phyloP scores from a whole-genome alignment of 176 grass and related monocot species.

The Calamus simplicifolius region DNA sequence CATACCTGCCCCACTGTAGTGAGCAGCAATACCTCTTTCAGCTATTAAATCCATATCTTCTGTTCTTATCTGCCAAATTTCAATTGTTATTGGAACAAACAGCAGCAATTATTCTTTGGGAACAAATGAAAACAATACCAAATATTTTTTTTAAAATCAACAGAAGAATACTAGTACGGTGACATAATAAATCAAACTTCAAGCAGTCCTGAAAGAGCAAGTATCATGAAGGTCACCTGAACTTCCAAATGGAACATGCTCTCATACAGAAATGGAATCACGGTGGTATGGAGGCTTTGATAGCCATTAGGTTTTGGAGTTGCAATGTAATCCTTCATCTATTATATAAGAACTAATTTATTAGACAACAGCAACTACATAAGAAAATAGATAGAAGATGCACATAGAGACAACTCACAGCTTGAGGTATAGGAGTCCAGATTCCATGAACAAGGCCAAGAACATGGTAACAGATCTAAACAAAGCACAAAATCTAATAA shows the following conservation, averaged over 20 bases:
- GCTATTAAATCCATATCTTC: conserved; percentile 98
- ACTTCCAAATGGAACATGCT: conserved; percentile 98
- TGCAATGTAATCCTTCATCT: conserved; percentile 99
- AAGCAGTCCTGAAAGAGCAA: neutral
- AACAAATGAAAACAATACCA: too few relatives aligned
- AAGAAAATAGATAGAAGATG: neutral
- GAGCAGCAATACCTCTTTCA: conserved; percentile 96
- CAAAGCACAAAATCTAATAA: conserved; percentile 21
- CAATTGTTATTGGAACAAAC: too few relatives aligned
- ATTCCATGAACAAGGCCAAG: conserved; percentile 98
- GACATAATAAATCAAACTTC: neutral
- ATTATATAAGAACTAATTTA: conserved; percentile 15
- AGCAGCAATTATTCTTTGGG: too few relatives aligned
- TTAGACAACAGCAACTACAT: conserved; percentile 5
- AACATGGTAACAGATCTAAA: conserved; percentile 96
- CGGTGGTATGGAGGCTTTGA: conserved; percentile 88
- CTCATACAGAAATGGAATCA: conserved; percentile 98
- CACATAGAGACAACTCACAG: conserved; percentile 56
- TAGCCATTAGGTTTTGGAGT: conserved; percentile 99
- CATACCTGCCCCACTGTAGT: conserved; percentile 73
- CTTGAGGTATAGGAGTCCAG: conserved; percentile 95
- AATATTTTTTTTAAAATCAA: too few relatives aligned
- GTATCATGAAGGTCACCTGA: conserved; percentile 34
- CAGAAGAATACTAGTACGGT: too few relatives aligned
- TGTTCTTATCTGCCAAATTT: conserved; percentile 78